Conservation (phyloP, 2,329 filamentous ascomycete species). For the Aspergillus novofumigatus region DNA sequence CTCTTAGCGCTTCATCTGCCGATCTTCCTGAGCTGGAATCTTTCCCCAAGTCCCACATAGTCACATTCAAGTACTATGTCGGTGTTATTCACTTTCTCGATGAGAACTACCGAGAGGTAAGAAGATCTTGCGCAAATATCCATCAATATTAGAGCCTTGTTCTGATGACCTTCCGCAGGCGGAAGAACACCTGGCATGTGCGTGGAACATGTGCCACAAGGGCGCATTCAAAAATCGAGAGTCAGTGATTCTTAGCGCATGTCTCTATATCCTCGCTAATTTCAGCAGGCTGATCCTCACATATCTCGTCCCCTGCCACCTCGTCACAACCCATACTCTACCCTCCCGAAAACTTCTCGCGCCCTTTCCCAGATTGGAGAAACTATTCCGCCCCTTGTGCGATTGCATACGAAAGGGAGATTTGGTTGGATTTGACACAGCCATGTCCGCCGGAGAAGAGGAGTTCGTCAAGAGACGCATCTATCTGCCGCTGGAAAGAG, state of each 20-base stretch:
- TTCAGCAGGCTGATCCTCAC: slow-evolving; percentile 73
- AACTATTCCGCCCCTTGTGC: slow-evolving; percentile 73
- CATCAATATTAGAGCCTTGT: slow-evolving; percentile 1
- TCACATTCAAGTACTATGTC: slow-evolving; percentile 95
- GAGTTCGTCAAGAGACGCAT: slow-evolving; percentile 91
- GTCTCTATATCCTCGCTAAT: slow-evolving; percentile 17
- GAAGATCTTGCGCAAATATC: slow-evolving; percentile 9
- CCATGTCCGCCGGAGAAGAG: slow-evolving; percentile 76
- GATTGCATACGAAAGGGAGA: slow-evolving; percentile 77
- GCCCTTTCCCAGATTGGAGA: slow-evolving; percentile 70
- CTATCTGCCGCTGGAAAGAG: slow-evolving; percentile 88
- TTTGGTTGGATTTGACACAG: slow-evolving; percentile 76
- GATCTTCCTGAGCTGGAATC: slow-evolving; percentile 76
- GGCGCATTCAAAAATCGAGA: slow-evolving; percentile 72
- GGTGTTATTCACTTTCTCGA: slow-evolving; percentile 92
- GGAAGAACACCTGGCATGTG: slow-evolving; percentile 73
- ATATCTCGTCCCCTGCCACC: slow-evolving; percentile 89
- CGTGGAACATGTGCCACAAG: slow-evolving; percentile 76
- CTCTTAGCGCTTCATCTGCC: slow-evolving; percentile 68
- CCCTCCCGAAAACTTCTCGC: slow-evolving; percentile 68
- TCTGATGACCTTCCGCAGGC: slow-evolving; percentile 48
- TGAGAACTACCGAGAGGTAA: slow-evolving; percentile 79
- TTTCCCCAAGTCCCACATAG: slow-evolving; percentile 85
- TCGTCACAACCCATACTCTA: slow-evolving; percentile 81
- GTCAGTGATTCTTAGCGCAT: slow-evolving; percentile 46